Base-by-base conservation (phyloP, 129 eudicot genomes). In the Tagetes erecta region DNA sequence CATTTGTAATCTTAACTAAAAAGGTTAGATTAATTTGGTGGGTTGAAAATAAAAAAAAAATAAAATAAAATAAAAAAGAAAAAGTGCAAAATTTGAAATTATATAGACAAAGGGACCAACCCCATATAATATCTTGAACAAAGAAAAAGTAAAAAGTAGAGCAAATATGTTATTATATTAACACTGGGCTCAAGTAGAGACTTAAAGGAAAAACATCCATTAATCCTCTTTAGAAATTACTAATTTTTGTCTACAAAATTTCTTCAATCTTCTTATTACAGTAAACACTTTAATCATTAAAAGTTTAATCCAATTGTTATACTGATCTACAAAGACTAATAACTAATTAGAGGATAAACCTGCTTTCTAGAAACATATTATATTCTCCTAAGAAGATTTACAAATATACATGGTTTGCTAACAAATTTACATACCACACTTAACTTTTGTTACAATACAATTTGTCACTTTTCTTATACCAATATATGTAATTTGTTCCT, bases 121-220 rank as follows among this genome's bases (percentile, higher is more conserved):
- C 46, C 59, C 52, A 50, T 81, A 35, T 81, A 35, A 45, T 69
- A 69, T 70, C 84, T 81, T 68, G 73, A 52, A 79, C 53, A 56
- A 72, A 79, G 78, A 67, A 79, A 79, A 72, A 72, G 83, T 79
- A 72, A 79, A 79, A 72, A 79, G 83, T 64, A 65, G 47, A 55
- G 44, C 40, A 64, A n/a, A 27, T 57, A 11, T 59, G 64, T 50
- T 78, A 78, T 40, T 39, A 52, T 71, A 64, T 78, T 71, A 71
- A 76, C 82, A 79, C 74, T 72, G 72, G 78, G 83, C 78, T 79
- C 83, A 65, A 77, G 76, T 62, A 69, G 30, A 14, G 55, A 64
- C 30, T 5, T 30, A 58, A 77, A 41, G 20, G 33, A 57, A 49
- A 77, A 66, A 77, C 81, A 77, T 59, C 75, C 75, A 46, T 37